Evolutionary conservation across 306 rosid genomes (phyloP), one percentile per base, ranked within the genome.

Genomic region (Dicorynia guianensis): DNA sequence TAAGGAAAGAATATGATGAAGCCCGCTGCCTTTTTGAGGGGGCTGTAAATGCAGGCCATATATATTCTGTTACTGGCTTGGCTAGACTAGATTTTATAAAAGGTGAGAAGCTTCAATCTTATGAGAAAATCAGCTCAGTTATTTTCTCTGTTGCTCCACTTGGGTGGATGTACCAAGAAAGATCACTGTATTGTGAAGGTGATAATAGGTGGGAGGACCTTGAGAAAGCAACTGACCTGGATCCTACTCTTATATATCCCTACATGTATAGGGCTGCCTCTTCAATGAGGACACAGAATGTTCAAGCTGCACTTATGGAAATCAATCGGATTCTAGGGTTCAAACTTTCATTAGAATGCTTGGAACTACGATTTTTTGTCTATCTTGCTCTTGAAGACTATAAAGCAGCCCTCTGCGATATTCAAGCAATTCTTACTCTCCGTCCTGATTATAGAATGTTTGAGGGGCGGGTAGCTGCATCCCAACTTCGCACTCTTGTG

Each of bases 101-200:
- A 73, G 97, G 95, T 46, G 85, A 89, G 70, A 87, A 86, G 61
- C 80, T 77, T 75, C 81, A 86, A 87, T 80, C 97, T 8, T 83
- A 81, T 76, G 89, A 93, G 72, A 91, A 82, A 82, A 80, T 93
- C 79, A 87, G 91, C 77, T 89, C 92, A n/a, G 79, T 82, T 62
- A 83, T 93, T 81, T 74, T 89, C 35, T 74, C 90, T 66, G 84
- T 63, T 60, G 50, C 67, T 20, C 93, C 89, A 10, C 87, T 76
- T 72, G 98, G 98, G 64, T 93, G 98, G 98, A 87, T 93, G 97
- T 85, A 87, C 79, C 93, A 91, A 76, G 98, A 93, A 89, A 85
- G 97, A 72, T 86, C 98, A 58, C 86, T 93, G 56, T 91, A 93
- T 74, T 84, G 90, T 78, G 95, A 91, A 55, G 88, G 85, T 35